Percentiles rank a stretch among this genome's conserved stretches.
Evolutionary conservation across 2,329 filamentous ascomycete species (phyloP).

Genomic region (Fusarium hostae): DNA sequence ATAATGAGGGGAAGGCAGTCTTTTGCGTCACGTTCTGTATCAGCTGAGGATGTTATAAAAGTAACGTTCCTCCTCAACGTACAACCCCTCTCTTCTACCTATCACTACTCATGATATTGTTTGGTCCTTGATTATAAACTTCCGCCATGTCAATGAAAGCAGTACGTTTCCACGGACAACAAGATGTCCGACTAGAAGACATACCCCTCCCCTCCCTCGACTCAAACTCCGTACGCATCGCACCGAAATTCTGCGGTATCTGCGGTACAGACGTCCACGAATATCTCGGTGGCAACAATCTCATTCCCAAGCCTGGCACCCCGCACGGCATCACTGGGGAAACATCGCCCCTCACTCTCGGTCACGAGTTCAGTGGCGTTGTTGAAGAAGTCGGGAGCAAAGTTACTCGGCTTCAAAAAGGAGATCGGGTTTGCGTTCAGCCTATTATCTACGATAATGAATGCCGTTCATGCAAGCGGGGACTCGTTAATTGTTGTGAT

Average conservation of each 20-base stretch:
- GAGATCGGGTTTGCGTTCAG: constrained; percentile 19
- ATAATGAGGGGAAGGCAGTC: constrained; percentile 5
- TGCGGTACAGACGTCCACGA: constrained; percentile 24
- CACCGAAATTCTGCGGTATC: constrained; percentile 10
- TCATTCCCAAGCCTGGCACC: constrained; percentile 22
- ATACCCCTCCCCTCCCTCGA: neutral
- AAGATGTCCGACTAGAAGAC: constrained; percentile 10
- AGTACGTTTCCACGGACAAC: constrained; percentile 12
- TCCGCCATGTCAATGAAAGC: constrained; percentile 3
- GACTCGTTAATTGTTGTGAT: constrained; percentile 9
- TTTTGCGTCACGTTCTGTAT: constrained; percentile 12
- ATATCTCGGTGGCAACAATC: constrained; percentile 20
- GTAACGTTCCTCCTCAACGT: neutral
- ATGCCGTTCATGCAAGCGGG: constrained; percentile 8
- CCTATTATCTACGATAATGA: constrained; percentile 23
- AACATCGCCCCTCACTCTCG: constrained; percentile 17
- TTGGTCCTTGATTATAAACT: neutral
- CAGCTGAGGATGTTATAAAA: neutral
- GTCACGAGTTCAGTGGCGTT: constrained; percentile 19
- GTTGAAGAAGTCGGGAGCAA: constrained; percentile 19
- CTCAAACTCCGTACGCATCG: neutral
- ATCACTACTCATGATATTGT: neutral
- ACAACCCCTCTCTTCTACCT: neutral
- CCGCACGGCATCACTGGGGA: constrained; percentile 18
- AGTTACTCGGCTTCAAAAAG: neutral